A percentile compares a stretch with the other conserved stretches of the same genome.
Evolutionary conservation across 164 flowering plant species (phyloP).

Genomic region (Magnolia kwangsiensis): DNA sequence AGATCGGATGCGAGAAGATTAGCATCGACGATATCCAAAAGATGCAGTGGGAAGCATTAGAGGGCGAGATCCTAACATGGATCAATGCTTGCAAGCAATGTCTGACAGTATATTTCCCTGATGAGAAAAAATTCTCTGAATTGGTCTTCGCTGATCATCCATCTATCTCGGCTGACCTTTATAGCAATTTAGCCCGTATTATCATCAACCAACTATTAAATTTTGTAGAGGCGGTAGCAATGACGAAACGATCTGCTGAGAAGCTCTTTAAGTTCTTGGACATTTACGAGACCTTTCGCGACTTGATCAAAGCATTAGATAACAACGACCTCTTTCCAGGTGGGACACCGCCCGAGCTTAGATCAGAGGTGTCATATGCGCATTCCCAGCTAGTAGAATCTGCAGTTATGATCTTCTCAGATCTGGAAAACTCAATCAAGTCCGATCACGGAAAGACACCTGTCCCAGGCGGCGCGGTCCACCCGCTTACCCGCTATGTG

Average conservation of each 20-base stretch:
- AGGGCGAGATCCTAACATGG: slow-evolving; percentile 63
- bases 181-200: slow-evolving; percentile 31
- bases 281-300: slow-evolving; percentile 65
- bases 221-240: slow-evolving; percentile 61
- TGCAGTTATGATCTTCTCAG: slow-evolving; percentile 51
- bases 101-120: slow-evolving; percentile 35
- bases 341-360: slow-evolving; percentile 33
- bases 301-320: slow-evolving; percentile 21
- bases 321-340: slow-evolving; percentile 17
- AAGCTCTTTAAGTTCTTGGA: slow-evolving; percentile 77
- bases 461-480: slow-evolving; percentile 84
- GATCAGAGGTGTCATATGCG: slow-evolving; percentile 33
- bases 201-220: slow-evolving; percentile 46
- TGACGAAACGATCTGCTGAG: slow-evolving; percentile 65
- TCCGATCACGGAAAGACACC: slow-evolving; percentile 55
- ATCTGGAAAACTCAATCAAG: slow-evolving; percentile 71
- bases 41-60: slow-evolving; percentile 74
- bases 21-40: slow-evolving; percentile 70
- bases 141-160: slow-evolving; percentile 41
- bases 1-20: slow-evolving; percentile 42
- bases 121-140: slow-evolving; percentile 44
- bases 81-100: slow-evolving; percentile 41
- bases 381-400: slow-evolving; percentile 50
- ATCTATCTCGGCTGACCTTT: slow-evolving; percentile 17
- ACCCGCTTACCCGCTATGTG: slow-evolving; percentile 77